Percentiles rank a stretch among this genome's conserved stretches.
Evolutionary conservation across 441 rosid species (phyloP).

Genomic region (Erodium moschatum): DNA sequence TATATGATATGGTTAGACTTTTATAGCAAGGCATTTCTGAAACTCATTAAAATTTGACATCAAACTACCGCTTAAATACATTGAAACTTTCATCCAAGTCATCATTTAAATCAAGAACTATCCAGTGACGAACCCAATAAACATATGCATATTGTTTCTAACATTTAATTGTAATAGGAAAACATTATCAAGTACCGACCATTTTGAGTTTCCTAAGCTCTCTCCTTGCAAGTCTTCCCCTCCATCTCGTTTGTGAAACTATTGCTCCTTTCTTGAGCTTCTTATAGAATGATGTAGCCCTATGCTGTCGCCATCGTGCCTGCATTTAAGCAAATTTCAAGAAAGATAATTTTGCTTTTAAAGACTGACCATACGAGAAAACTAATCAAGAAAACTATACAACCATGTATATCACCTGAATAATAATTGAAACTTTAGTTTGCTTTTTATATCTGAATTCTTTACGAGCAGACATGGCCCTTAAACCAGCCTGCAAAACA

Average conservation of each 20-base stretch:
- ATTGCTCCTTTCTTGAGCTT: conserved; percentile 67
- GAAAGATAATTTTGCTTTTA: background rate
- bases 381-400: conserved; percentile 7
- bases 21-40: conserved; percentile 1
- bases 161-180: conserved; percentile 1
- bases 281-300: conserved; percentile 48
- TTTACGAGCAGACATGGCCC: conserved; percentile 73
- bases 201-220: conserved; percentile 91
- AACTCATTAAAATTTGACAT: conserved; percentile 6
- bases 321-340: conserved; percentile 25
- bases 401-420: conserved; percentile 50
- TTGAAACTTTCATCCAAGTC: background rate
- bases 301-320: conserved; percentile 80
- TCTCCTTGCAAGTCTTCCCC: conserved; percentile 66
- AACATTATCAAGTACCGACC: conserved; percentile 39
- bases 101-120: background rate
- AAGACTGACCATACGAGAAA: conserved; percentile 5
- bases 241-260: conserved; percentile 79
- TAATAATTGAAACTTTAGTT: conserved; percentile 63
- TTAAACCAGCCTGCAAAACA: conserved; percentile 60
- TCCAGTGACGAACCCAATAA: background rate
- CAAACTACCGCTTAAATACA: background rate
- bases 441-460: conserved; percentile 61
- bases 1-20: conserved; percentile 4
- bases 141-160: background rate